phyloP scores from a whole-genome alignment of 1,284 basidiomycete genomes.

The Trametes versicolor region DNA sequence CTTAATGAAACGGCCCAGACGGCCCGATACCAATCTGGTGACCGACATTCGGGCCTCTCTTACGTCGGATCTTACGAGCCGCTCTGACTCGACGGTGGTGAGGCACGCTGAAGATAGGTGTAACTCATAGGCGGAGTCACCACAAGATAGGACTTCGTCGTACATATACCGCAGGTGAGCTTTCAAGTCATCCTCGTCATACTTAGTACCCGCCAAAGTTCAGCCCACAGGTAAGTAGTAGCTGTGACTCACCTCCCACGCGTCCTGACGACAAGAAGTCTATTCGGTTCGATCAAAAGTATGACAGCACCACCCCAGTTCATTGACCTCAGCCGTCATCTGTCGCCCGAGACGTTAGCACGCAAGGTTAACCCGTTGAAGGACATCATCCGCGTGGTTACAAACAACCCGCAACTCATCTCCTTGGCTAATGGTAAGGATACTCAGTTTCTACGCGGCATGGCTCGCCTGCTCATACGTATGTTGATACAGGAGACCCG shows the following conservation, averaged over 20 bases:
- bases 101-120: too few relatives aligned
- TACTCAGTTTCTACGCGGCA: background rate
- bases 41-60: background rate
- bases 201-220: too few relatives aligned
- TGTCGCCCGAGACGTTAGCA: constrained; percentile 45
- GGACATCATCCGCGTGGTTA: constrained; percentile 46
- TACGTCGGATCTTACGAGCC: background rate
- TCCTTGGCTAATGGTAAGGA: constrained; percentile 52
- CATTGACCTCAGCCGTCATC: constrained; percentile 47
- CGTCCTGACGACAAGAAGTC: background rate
- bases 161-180: too few relatives aligned
- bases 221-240: background rate
- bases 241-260: background rate
- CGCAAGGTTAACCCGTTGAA: constrained; percentile 50
- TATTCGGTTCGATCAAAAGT: background rate
- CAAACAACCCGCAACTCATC: constrained; percentile 44
- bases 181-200: too few relatives aligned
- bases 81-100: background rate
- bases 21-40: background rate
- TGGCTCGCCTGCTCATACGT: background rate
- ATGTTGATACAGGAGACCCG: constrained; percentile 47
- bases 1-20: background rate
- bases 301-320: constrained; percentile 12
- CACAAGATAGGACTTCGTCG: too few relatives aligned
- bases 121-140: too few relatives aligned